Conservation (phyloP, 768 basidiomycete species). For the Boletus rufocinnamomeus region DNA sequence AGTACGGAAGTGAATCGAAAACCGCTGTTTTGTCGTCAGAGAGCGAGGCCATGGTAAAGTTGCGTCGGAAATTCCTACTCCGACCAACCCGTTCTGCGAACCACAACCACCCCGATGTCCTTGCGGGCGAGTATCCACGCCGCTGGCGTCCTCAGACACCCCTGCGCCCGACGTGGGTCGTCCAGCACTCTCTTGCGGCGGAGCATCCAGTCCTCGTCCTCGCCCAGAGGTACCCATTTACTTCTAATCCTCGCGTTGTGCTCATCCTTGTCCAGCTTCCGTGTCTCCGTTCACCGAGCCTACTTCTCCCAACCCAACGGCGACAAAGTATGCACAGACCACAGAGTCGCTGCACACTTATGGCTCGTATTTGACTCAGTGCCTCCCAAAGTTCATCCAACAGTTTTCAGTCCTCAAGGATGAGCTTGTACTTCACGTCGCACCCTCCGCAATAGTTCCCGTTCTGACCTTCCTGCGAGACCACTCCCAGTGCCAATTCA, state of each 20-base stretch:
- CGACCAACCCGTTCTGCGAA: slow-evolving; percentile 16
- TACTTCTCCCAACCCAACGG: slow-evolving; percentile 84
- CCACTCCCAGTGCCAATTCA: slow-evolving; percentile 95
- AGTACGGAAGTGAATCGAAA: slow-evolving; percentile 91
- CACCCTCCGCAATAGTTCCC: slow-evolving; percentile 79
- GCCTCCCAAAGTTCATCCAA: slow-evolving; percentile 95
- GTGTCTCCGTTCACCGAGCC: slow-evolving; percentile 84
- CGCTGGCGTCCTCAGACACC: slow-evolving; percentile 44
- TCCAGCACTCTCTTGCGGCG: slow-evolving; percentile 36
- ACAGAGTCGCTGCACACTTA: slow-evolving; percentile 85
- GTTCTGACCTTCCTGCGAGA: slow-evolving; percentile 92
- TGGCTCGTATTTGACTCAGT: slow-evolving; percentile 90
- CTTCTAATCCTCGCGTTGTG: background rate
- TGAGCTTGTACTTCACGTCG: slow-evolving; percentile 87
- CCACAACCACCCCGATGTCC: slow-evolving; percentile 38
- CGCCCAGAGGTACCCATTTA: slow-evolving; percentile 46
- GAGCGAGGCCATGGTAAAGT: slow-evolving; percentile 30
- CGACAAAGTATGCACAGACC: slow-evolving; percentile 67
- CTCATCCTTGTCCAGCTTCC: slow-evolving; percentile 48
- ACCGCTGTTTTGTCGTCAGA: slow-evolving; percentile 32
- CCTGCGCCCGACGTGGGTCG: slow-evolving; percentile 38
- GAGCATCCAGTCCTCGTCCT: slow-evolving; percentile 48
- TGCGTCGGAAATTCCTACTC: slow-evolving; percentile 29
- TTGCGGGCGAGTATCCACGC: slow-evolving; percentile 47
- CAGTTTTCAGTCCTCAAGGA: slow-evolving; percentile 98